Evolutionary conservation across 1,284 basidiomycete genomes (phyloP).

Genomic region (Naganishia cerealis): DNA sequence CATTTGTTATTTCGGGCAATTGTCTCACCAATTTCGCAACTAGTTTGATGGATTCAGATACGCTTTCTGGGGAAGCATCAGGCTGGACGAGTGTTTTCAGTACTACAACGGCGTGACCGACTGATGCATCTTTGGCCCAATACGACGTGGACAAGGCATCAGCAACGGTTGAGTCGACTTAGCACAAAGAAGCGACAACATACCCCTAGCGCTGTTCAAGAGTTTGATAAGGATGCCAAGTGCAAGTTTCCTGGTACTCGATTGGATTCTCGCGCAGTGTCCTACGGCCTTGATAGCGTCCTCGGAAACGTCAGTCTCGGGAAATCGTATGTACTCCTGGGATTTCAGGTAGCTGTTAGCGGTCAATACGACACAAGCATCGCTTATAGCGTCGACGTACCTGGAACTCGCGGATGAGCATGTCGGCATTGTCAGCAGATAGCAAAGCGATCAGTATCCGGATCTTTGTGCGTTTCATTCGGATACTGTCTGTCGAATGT

Average conservation of each 20-base stretch:
- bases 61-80: slow-evolving; percentile 49
- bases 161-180: slow-evolving; percentile 4
- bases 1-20: slow-evolving; percentile 74
- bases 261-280: slow-evolving; percentile 66
- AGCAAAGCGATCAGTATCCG: slow-evolving; percentile 67
- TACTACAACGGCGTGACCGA: slow-evolving; percentile 75
- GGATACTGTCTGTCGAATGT: slow-evolving; percentile 64
- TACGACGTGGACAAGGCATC: slow-evolving; percentile 1
- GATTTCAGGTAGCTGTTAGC: not conserved
- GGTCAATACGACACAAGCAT: no score
- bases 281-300: slow-evolving; percentile 77
- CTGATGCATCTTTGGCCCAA: slow-evolving; percentile 62
- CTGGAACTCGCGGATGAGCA: slow-evolving; percentile 75
- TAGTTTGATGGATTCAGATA: slow-evolving; percentile 60
- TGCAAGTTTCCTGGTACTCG: slow-evolving; percentile 68
- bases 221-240: slow-evolving; percentile 72
- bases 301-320: slow-evolving; percentile 67
- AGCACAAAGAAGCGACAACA: slow-evolving; percentile 38
- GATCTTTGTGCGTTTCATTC: slow-evolving; percentile 72
- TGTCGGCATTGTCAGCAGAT: slow-evolving; percentile 65
- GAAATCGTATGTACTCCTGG: slow-evolving; percentile 74
- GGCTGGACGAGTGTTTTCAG: slow-evolving; percentile 76
- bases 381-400: slow-evolving; percentile 56
- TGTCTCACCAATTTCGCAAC: slow-evolving; percentile 71
- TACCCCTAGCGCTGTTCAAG: slow-evolving; percentile 66